These are phyloP conservation scores for Biscutella laevigata DNA, from an alignment of 441 rosid species.

Conservation along the genomic window DNA sequence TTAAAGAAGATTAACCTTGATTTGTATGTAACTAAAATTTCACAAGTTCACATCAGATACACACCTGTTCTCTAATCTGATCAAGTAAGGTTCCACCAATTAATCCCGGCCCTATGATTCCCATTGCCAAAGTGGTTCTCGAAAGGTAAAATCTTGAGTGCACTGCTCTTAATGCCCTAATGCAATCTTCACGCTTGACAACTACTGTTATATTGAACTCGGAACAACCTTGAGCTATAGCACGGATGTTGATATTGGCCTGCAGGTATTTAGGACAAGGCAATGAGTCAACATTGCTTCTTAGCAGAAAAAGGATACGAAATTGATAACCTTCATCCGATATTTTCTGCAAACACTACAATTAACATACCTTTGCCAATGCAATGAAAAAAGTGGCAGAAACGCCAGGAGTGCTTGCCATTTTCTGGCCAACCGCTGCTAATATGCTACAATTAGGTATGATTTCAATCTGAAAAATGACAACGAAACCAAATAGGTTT, in stretches of 20 bases:
- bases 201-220: constrained; percentile 88
- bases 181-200: constrained; percentile 75
- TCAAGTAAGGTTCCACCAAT: constrained; percentile 82
- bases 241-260: constrained; percentile 90
- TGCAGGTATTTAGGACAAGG: constrained; percentile 28
- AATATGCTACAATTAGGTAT: constrained; percentile 85
- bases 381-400: constrained; percentile 90
- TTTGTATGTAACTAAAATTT: not conserved
- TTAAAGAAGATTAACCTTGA: constrained; percentile 2
- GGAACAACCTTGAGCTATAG: constrained; percentile 96
- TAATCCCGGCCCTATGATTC: constrained; percentile 86
- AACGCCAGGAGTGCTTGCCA: constrained; percentile 96
- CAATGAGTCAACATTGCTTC: not conserved
- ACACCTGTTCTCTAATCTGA: constrained; percentile 84
- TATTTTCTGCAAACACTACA: not conserved
- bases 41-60: not conserved
- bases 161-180: constrained; percentile 83
- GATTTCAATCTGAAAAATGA: constrained; percentile 48
- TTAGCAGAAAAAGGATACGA: not conserved
- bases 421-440: constrained; percentile 95
- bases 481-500: constrained; percentile 4
- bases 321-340: not conserved
- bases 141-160: constrained; percentile 92
- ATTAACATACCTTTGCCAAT: constrained; percentile 62
- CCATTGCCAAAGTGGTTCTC: constrained; percentile 80